Evolutionary conservation across 805 yeast species (phyloP).

Genomic region (Cyberlindnera mississippiensis): DNA sequence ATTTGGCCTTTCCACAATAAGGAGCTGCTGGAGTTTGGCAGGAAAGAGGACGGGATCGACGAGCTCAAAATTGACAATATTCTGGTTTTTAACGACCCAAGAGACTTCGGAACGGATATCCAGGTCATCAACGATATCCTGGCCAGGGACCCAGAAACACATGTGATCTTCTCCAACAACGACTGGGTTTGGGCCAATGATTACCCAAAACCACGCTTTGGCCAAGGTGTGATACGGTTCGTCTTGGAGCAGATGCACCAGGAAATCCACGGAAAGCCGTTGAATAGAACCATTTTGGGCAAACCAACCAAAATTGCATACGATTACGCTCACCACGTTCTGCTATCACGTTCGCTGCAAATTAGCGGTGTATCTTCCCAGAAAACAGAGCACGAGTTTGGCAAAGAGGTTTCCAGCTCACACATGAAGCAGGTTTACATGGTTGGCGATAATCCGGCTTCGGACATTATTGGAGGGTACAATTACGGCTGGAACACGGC

Average conservation of each 20-base stretch:
- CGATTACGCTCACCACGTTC: slow-evolving; percentile 74
- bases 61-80: slow-evolving; percentile 52
- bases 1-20: slow-evolving; percentile 67
- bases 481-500: slow-evolving; percentile 85
- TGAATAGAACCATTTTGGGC: slow-evolving; percentile 64
- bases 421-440: slow-evolving; percentile 71
- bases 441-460: slow-evolving; percentile 97
- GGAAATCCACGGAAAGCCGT: slow-evolving; percentile 43
- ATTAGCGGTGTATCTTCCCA: slow-evolving; percentile 15
- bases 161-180: slow-evolving; percentile 75
- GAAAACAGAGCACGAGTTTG: slow-evolving; percentile 15
- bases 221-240: slow-evolving; percentile 84
- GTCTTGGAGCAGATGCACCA: slow-evolving; percentile 56
- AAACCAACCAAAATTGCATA: slow-evolving; percentile 79
- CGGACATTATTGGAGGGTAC: slow-evolving; percentile 89
- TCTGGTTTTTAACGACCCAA: slow-evolving; percentile 81
- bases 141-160: slow-evolving; percentile 60
- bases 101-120: slow-evolving; percentile 82
- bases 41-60: slow-evolving; percentile 18
- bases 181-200: slow-evolving; percentile 89
- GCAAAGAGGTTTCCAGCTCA: slow-evolving; percentile 23
- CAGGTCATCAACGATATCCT: slow-evolving; percentile 74
- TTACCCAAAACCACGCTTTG: slow-evolving; percentile 73
- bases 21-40: slow-evolving; percentile 40
- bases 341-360: slow-evolving; percentile 38